phyloP scores from a whole-genome alignment of 208 protist genomes.

The Acanthamoeba castellanii region DNA sequence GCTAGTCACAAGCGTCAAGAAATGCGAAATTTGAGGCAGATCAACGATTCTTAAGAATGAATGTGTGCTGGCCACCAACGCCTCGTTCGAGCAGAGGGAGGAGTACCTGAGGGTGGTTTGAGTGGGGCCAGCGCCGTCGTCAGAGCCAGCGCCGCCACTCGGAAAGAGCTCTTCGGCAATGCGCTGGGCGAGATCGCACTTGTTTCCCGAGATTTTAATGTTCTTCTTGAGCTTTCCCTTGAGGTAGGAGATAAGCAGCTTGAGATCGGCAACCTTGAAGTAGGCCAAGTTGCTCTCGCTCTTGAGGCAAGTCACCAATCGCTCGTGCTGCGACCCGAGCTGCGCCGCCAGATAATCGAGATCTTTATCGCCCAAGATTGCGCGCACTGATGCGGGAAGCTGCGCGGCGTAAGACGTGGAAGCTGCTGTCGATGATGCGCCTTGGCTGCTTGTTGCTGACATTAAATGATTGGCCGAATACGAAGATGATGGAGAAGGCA shows the following conservation, averaged over 20 bases:
- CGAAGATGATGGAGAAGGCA: background rate
- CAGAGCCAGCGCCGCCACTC: background rate
- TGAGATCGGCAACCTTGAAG: slow-evolving; percentile 33
- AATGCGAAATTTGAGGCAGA: background rate
- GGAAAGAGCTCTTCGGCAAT: slow-evolving; percentile 17
- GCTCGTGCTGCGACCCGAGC: background rate
- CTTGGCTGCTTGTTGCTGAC: too few species aligned
- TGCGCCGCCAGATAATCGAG: background rate
- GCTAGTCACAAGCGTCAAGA: background rate
- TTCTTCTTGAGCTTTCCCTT: background rate
- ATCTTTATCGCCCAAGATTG: background rate
- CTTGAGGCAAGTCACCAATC: background rate
- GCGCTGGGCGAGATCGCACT: background rate
- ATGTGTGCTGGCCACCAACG: background rate
- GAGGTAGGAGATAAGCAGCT: slow-evolving; percentile 5
- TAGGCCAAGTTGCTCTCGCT: slow-evolving; percentile 31
- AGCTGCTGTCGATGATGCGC: background rate
- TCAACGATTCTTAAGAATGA: background rate
- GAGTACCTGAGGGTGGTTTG: slow-evolving; percentile 10
- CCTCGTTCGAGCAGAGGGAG: background rate
- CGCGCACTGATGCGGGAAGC: background rate
- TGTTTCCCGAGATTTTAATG: slow-evolving; percentile 31
- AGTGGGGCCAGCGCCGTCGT: background rate
- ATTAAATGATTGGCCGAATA: background rate
- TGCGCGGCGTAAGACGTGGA: background rate